Base-by-base conservation (phyloP, 306 rosid species). In the Castanopsis chinensis region DNA sequence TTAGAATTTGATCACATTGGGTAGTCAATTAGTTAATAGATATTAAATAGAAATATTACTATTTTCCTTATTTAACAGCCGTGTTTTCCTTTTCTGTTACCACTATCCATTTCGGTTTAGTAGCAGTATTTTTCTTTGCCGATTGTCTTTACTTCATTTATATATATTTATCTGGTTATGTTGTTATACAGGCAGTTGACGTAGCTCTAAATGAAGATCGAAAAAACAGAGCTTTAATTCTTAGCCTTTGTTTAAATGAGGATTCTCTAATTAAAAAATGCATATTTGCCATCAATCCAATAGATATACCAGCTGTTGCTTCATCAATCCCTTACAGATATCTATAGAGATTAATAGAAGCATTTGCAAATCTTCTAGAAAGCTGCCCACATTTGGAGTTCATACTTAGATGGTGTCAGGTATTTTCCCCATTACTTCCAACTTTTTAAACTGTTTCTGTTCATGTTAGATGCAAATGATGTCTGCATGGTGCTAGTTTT, bases 321-420 rank as follows among this genome's bases (percentile, higher is more conserved):
- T 55, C 89, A 59, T 87, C 96, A 63, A 84, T 90, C 75, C 97
- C 99, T 45, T 77, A 51, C 33, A 85, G 86, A 81, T 91, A 95
- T 85, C 80, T 93, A 84, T 91, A 89, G 82, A 92, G 98, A 58
- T 79, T 95, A 80, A 83, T 93, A 10, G 94, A 91, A 65, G 96
- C 95, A 69, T 85, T 92, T 68, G 98, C 97, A 18, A 90, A 92
- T 81, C 93, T 93, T 58, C 76, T 95, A 56, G 98, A 95, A 87
- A 86, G 83, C 54, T 87, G 92, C 72, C 97, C 91, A 2, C 99
- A 95, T 87, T 77, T 95, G 83, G 99, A 95, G 88, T 95, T 93
- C 81, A 79, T 93, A 61, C 96, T 95, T 51, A 77, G 88, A 73
- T 95, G 98, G 98, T 85, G 83, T 89, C 97, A 90, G 93, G 99